Evolutionary conservation across 1,284 basidiomycete species (phyloP).

Genomic region (Melampsora occidentalis): DNA sequence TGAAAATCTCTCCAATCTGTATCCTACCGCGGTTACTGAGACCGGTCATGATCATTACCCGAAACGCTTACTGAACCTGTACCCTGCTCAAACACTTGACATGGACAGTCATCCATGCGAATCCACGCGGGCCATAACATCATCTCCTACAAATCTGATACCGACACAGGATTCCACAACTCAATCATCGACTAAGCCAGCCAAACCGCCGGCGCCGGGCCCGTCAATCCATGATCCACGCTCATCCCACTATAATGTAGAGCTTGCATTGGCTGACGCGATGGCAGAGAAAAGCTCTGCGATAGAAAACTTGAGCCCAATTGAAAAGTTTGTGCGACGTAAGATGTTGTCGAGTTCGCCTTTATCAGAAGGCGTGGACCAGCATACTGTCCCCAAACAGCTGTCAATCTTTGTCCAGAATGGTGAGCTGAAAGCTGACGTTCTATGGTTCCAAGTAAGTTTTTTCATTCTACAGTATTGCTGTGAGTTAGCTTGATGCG

Average conservation of each 20-base stretch:
- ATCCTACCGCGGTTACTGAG: not conserved
- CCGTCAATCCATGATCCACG: constrained; percentile 28
- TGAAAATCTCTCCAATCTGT: constrained; percentile 2
- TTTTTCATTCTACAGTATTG: not conserved
- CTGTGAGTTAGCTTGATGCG: too few species aligned
- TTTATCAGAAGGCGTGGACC: not conserved
- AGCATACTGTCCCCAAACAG: not conserved
- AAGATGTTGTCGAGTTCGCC: not conserved
- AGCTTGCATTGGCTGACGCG: constrained; percentile 37
- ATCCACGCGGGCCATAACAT: not conserved
- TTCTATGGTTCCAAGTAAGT: not conserved
- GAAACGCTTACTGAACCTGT: not conserved
- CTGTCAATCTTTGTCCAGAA: not conserved
- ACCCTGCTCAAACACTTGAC: not conserved
- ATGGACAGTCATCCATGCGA: not conserved
- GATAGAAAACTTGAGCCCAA: not conserved
- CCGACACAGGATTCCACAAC: not conserved
- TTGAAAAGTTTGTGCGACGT: not conserved
- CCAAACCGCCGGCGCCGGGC: too few species aligned
- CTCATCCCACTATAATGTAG: constrained; percentile 32
- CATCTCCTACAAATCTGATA: not conserved
- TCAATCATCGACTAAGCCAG: not conserved
- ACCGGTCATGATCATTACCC: not conserved
- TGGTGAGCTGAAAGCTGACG: not conserved
- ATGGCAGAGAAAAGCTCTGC: constrained; percentile 33